phyloP scores from a whole-genome alignment of 2,329 filamentous ascomycete species.

The Bipolaris oryzae region DNA sequence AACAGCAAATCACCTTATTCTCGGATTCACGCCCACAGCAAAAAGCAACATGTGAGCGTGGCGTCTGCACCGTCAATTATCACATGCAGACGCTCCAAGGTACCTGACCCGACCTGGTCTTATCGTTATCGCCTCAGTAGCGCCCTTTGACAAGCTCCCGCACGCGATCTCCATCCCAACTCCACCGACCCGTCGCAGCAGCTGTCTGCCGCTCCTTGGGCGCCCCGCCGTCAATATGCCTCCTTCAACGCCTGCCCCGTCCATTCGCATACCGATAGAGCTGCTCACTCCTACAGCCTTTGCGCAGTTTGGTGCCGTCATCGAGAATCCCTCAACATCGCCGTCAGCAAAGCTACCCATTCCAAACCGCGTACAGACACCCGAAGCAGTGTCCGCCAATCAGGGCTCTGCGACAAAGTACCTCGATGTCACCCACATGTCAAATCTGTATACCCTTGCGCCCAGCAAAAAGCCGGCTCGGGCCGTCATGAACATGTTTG shows the following conservation, averaged over 20 bases:
- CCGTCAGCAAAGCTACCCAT: slow-evolving; percentile 52
- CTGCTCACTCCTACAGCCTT: slow-evolving; percentile 75
- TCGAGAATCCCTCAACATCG: slow-evolving; percentile 70
- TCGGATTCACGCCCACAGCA: not conserved
- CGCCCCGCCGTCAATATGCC: slow-evolving; percentile 39
- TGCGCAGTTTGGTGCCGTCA: slow-evolving; percentile 79
- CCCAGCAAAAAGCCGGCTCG: slow-evolving; percentile 63
- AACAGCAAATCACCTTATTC: not conserved
- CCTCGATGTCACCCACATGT: slow-evolving; percentile 74
- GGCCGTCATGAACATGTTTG: slow-evolving; percentile 85
- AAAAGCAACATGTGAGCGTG: not conserved
- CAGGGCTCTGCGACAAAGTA: slow-evolving; percentile 91
- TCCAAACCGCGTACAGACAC: slow-evolving; percentile 55
- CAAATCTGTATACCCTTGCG: slow-evolving; percentile 71
- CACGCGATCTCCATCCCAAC: slow-evolving; percentile 16
- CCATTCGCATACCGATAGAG: slow-evolving; percentile 60
- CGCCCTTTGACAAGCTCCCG: slow-evolving; percentile 21
- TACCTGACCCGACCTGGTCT: slow-evolving; percentile 8
- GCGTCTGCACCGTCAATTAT: not conserved
- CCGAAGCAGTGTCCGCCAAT: slow-evolving; percentile 68
- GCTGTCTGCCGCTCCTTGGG: slow-evolving; percentile 1
- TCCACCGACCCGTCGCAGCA: slow-evolving; percentile 7
- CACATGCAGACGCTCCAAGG: not conserved
- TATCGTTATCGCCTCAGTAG: slow-evolving; percentile 21
- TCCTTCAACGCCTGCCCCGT: slow-evolving; percentile 48